A percentile compares a stretch with the other conserved stretches of the same genome.
Evolutionary conservation across 208 protist species (phyloP).

Genomic region (Trypanosoma avium): DNA sequence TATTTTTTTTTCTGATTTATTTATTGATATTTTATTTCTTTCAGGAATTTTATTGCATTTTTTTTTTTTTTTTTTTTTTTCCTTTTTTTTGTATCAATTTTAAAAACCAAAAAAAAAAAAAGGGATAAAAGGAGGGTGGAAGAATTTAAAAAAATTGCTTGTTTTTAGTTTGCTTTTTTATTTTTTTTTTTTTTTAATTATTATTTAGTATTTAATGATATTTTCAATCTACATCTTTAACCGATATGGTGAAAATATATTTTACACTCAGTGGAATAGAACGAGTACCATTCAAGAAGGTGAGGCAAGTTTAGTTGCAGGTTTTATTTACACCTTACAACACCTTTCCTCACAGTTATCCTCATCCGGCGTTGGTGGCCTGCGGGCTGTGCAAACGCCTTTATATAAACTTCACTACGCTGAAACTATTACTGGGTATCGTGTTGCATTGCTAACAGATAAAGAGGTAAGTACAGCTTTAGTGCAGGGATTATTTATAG

Average conservation of each 20-base stretch:
- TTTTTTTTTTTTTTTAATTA: conserved; percentile 5
- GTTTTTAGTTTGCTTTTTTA: conserved; percentile 9
- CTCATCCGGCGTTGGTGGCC: conserved; percentile 38
- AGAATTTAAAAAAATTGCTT: not conserved
- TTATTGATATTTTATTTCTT: too few species aligned
- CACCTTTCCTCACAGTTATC: conserved; percentile 85
- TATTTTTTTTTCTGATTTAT: too few species aligned
- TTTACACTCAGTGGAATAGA: conserved; percentile 80
- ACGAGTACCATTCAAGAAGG: conserved; percentile 70
- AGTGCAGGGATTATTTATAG: conserved; percentile 43
- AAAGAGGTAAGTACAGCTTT: conserved; percentile 51
- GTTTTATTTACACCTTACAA: conserved; percentile 88
- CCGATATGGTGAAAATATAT: conserved; percentile 86
- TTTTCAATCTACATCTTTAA: conserved; percentile 90
- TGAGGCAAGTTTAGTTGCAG: conserved; percentile 78
- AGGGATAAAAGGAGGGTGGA: too few species aligned
- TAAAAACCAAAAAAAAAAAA: too few species aligned
- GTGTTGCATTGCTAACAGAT: conserved; percentile 72
- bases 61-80: too few species aligned
- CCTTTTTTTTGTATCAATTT: too few species aligned
- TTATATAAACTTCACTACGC: conserved; percentile 89
- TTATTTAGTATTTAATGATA: conserved; percentile 43
- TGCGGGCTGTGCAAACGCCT: conserved; percentile 73
- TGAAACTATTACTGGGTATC: conserved; percentile 87
- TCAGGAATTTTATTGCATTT: too few species aligned